A percentile compares a stretch with the other conserved stretches of the same genome.
Evolutionary conservation across 2,329 filamentous ascomycete genomes (phyloP).

Genomic region (Akanthomyces muscarius): DNA sequence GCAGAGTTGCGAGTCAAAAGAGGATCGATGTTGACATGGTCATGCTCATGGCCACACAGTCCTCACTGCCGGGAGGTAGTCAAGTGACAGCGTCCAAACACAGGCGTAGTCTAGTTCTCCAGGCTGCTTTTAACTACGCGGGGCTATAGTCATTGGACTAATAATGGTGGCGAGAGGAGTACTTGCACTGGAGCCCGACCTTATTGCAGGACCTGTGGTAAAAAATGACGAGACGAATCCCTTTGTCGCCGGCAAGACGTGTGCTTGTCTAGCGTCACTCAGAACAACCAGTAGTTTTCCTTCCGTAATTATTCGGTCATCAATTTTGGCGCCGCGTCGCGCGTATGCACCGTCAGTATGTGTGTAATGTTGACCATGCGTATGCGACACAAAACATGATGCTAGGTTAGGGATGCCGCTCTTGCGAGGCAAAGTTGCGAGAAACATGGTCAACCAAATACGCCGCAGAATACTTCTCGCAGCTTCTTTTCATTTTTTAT

Average conservation of each 20-base stretch:
- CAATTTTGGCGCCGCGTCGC: background rate
- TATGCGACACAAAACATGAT: background rate
- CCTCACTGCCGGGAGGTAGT: too few relatives aligned
- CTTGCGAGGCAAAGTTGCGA: background rate
- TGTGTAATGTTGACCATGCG: background rate
- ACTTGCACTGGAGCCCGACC: background rate
- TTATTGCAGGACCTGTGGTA: background rate
- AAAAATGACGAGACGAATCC: background rate
- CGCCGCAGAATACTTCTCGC: background rate
- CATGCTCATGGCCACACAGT: too few relatives aligned
- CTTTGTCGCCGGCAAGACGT: background rate
- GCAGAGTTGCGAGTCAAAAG: too few relatives aligned
- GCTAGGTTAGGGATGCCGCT: background rate
- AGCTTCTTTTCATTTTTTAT: background rate
- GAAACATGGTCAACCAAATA: background rate
- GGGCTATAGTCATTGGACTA: background rate
- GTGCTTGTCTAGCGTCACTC: background rate
- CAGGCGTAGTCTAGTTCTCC: too few relatives aligned
- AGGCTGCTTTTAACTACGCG: too few relatives aligned
- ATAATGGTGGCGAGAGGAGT: background rate
- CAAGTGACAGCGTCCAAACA: too few relatives aligned
- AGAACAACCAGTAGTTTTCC: background rate
- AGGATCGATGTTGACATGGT: too few relatives aligned
- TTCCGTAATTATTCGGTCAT: constrained; percentile 2
- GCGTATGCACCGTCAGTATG: background rate